Evolutionary conservation across 306 rosid genomes (phyloP), one percentile per base, ranked within the genome.

Genomic region (Trifolium pratense): DNA sequence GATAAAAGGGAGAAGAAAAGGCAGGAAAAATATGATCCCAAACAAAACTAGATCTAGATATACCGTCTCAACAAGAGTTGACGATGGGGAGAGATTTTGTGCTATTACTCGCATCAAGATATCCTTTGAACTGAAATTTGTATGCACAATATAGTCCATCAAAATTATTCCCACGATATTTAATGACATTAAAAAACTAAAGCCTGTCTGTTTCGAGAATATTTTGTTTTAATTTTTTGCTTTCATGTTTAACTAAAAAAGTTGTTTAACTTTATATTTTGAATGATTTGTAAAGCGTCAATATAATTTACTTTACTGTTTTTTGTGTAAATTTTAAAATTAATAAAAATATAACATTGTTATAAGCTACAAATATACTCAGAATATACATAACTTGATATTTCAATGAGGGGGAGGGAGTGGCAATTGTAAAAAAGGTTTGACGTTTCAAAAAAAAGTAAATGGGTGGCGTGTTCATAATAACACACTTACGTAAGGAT

Each of bases 101-200:
- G 97, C 88, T 77, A 92, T 78, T 49, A 95, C 89, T 57, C 99
- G 90, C 99, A 90, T 90, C 89, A 95, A 88, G 71, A 95, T 85
- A 83, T 95, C 99, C 83, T 85, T 88, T 68, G 99, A 90, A 46
- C 99, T 95, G 89, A 78, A 79, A 72, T 42, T 63, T 66, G 23
- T 40, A 49, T 55, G 66, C 16, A 70, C 34, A 42, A 29, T 48
- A 80, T 61, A 71, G 18, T 36, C 61, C 51, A 70, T 60, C 23
- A 71, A 21, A 49, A 63, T 75, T 25, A 39, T 52, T 60, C 52
- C 32, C 23, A 56, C 21, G 15, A 76, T 59, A 34, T 39, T 48
- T 17, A 66, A 66, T 74, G 73, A 45, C 14, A 12, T 20, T 2
- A 25, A 68, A 72, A 72, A 17, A 15, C 29, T 57, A 25, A 25